These are phyloP conservation scores for Kodamaea suecica DNA, from an alignment of 1,139 yeast species.

Conservation along the genomic window DNA sequence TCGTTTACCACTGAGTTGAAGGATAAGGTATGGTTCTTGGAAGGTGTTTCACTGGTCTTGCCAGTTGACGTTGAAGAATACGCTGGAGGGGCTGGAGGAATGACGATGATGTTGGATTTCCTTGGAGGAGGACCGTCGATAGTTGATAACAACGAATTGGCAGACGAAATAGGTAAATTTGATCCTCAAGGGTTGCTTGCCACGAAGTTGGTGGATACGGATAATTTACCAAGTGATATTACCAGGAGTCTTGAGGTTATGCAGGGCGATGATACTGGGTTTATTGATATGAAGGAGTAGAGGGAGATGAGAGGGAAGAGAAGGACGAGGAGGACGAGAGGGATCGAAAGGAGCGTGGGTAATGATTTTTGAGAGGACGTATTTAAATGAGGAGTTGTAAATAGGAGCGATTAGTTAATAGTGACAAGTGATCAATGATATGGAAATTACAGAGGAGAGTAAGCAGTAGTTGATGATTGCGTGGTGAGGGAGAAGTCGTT, in stretches of 20 bases:
- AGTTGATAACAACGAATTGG: constrained; percentile 38
- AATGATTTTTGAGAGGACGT: too few relatives aligned
- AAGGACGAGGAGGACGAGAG: too few relatives aligned
- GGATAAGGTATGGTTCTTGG: constrained; percentile 89
- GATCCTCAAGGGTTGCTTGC: constrained; percentile 40
- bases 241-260: constrained; percentile 47
- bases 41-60: constrained; percentile 83
- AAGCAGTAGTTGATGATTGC: too few relatives aligned
- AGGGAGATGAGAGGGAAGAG: neutral
- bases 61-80: constrained; percentile 84
- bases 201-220: constrained; percentile 49
- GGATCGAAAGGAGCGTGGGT: too few relatives aligned
- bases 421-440: too few relatives aligned
- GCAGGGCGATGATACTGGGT: constrained; percentile 39
- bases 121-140: constrained; percentile 68
- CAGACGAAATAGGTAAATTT: constrained; percentile 40
- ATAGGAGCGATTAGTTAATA: too few relatives aligned
- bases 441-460: too few relatives aligned
- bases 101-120: constrained; percentile 88
- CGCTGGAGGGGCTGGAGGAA: constrained; percentile 80
- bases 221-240: constrained; percentile 56
- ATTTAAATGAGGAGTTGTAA: too few relatives aligned
- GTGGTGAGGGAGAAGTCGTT: too few relatives aligned
- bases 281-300: constrained; percentile 31
- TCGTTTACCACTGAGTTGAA: constrained; percentile 83